Conservation (phyloP, 148 eudicot genomes). For the Chenopodium formosanum region DNA sequence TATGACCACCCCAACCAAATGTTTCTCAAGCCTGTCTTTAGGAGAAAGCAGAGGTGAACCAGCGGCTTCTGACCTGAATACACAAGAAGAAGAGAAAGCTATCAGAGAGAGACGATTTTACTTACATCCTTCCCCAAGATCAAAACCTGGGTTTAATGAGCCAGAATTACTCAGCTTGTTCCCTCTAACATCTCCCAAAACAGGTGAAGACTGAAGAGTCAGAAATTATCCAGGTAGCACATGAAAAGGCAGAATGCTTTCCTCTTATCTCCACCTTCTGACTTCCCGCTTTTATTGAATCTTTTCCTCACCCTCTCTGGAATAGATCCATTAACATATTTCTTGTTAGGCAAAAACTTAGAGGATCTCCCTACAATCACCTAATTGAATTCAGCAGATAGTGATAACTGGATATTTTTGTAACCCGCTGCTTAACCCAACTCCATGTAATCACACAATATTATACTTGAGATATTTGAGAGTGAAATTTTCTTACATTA, state of each 20-base stretch:
- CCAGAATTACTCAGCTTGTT: constrained; percentile 44
- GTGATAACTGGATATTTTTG: neutral
- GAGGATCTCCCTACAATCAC: neutral
- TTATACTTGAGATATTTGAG: constrained; percentile 6
- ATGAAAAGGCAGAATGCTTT: constrained; percentile 9
- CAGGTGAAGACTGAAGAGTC: constrained; percentile 2
- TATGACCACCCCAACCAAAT: constrained; percentile 32
- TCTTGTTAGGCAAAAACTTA: neutral
- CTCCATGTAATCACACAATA: constrained; percentile 14
- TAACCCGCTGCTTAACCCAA: constrained; percentile 6
- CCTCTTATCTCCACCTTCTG: neutral
- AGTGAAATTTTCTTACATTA: neutral
- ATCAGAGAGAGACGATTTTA: constrained; percentile 41
- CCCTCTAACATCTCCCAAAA: constrained; percentile 37
- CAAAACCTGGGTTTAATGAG: constrained; percentile 30
- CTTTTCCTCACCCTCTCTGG: neutral
- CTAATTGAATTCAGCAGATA: constrained; percentile 10
- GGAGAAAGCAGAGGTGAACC: constrained; percentile 17
- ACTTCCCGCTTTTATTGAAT: neutral
- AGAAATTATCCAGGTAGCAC: constrained; percentile 1
- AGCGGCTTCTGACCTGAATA: constrained; percentile 15
- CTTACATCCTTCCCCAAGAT: constrained; percentile 43
- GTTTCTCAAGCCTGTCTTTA: constrained; percentile 30
- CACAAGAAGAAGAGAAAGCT: constrained; percentile 43
- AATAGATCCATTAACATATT: neutral